A percentile compares a stretch with the other conserved stretches of the same genome.
Conservation (phyloP, 1,284 basidiomycete species). For the Violaceomyces palustris region DNA sequence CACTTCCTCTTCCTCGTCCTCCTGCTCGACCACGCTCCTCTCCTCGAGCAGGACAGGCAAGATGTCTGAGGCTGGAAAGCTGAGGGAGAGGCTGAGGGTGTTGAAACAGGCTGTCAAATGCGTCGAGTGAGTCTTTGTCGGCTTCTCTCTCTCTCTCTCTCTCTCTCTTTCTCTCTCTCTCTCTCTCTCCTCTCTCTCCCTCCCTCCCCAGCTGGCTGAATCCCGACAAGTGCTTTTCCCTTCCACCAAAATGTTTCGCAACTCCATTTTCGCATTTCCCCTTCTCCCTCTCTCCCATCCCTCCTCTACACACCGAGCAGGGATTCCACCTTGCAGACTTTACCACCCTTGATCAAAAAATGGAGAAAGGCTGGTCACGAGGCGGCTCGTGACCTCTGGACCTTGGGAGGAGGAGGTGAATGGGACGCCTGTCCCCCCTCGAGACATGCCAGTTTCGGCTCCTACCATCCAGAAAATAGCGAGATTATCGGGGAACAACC, state of each 20-base stretch:
- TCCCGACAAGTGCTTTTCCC: too few relatives aligned
- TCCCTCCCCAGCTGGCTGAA: too few relatives aligned
- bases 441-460: neutral
- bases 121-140: too few relatives aligned
- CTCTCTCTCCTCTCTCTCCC: too few relatives aligned
- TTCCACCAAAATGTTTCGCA: too few relatives aligned
- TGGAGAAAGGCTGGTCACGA: conserved; percentile 23
- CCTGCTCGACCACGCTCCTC: neutral
- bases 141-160: too few relatives aligned
- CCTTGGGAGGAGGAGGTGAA: conserved; percentile 12
- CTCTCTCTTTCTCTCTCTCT: too few relatives aligned
- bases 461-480: conserved; percentile 4
- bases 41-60: neutral
- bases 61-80: conserved; percentile 6
- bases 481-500: neutral
- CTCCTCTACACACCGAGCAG: too few relatives aligned
- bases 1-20: neutral
- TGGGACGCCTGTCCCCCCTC: conserved; percentile 3
- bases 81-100: conserved; percentile 12
- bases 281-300: too few relatives aligned
- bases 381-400: conserved; percentile 26
- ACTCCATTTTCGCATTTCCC: too few relatives aligned
- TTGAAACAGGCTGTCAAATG: conserved; percentile 22
- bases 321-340: conserved; percentile 4
- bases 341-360: conserved; percentile 13